Conservation (phyloP, 2,329 filamentous ascomycete species). For the Hymenoscyphus scutula region DNA sequence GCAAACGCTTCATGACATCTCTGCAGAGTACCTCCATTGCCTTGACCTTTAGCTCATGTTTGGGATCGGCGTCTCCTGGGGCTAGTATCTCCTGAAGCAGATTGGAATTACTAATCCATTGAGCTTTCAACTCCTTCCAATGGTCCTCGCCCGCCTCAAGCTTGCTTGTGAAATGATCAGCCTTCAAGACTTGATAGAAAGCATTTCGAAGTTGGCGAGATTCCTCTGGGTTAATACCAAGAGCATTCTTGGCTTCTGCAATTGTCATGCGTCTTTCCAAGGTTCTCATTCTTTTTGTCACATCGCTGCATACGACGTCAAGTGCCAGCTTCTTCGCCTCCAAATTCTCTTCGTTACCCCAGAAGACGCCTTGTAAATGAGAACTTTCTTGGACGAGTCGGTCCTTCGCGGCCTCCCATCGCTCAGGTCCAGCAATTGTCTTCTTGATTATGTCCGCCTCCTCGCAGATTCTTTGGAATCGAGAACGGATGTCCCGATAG, state of each 20-base stretch:
- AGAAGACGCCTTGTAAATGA: conserved; percentile 63
- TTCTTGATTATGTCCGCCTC: conserved; percentile 70
- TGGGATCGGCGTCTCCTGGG: conserved; percentile 49
- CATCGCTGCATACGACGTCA: conserved; percentile 77
- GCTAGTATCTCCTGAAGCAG: conserved; percentile 55
- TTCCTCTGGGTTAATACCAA: conserved; percentile 67
- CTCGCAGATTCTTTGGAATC: conserved; percentile 69
- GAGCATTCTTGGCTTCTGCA: conserved; percentile 68
- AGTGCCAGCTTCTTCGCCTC: conserved; percentile 67
- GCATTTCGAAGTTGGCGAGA: conserved; percentile 62
- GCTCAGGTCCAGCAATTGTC: conserved; percentile 67
- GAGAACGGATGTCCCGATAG: conserved; percentile 63
- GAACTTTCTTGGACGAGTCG: conserved; percentile 62
- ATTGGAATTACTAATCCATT: conserved; percentile 61
- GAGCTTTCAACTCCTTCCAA: conserved; percentile 67
- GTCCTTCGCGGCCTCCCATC: conserved; percentile 70
- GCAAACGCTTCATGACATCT: conserved; percentile 74
- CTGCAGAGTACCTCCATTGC: conserved; percentile 70
- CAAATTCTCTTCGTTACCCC: conserved; percentile 53
- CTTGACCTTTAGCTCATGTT: conserved; percentile 55
- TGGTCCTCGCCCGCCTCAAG: conserved; percentile 68
- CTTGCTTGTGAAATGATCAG: conserved; percentile 69
- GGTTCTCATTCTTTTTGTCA: conserved; percentile 74
- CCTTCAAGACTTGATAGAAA: conserved; percentile 64
- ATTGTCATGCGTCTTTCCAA: conserved; percentile 66